Conservation (phyloP, 257 asterid genomes). For the Solanum sejunctum region DNA sequence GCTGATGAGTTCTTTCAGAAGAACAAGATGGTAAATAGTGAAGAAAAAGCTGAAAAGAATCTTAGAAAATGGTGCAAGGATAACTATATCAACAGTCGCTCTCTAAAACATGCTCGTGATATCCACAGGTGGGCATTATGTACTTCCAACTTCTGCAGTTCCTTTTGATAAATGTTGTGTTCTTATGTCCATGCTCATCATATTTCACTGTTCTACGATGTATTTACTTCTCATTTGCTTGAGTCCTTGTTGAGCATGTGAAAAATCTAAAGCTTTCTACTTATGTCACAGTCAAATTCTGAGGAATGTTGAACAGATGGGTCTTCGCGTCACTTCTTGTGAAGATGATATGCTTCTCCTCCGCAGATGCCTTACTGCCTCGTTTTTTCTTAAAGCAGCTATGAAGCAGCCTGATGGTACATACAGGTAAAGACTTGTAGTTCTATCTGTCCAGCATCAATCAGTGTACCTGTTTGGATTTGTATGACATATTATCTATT, state of each 20-base stretch:
- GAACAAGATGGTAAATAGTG: conserved; percentile 28
- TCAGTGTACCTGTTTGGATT: background rate
- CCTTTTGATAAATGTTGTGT: background rate
- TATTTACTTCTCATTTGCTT: background rate
- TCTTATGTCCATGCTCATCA: background rate
- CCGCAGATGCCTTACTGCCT: conserved; percentile 81
- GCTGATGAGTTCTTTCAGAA: conserved; percentile 66
- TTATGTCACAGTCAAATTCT: conserved; percentile 58
- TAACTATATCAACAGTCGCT: conserved; percentile 78
- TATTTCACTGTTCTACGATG: background rate
- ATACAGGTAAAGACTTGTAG: conserved; percentile 46
- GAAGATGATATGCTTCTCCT: conserved; percentile 71
- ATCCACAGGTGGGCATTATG: conserved; percentile 57
- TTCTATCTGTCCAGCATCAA: background rate
- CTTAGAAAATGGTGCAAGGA: conserved; percentile 94
- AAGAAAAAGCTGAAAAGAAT: conserved; percentile 68
- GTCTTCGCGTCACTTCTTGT: conserved; percentile 57
- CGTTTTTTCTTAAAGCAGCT: conserved; percentile 95
- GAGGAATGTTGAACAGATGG: conserved; percentile 74
- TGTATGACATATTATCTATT: background rate
- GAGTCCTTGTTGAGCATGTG: background rate
- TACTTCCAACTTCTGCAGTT: background rate
- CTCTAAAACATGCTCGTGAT: conserved; percentile 85
- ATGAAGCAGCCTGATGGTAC: conserved; percentile 85
- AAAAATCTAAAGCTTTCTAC: background rate